Evolutionary conservation across 768 basidiomycete genomes (phyloP).

Genomic region (Hemileccinum impolitum): DNA sequence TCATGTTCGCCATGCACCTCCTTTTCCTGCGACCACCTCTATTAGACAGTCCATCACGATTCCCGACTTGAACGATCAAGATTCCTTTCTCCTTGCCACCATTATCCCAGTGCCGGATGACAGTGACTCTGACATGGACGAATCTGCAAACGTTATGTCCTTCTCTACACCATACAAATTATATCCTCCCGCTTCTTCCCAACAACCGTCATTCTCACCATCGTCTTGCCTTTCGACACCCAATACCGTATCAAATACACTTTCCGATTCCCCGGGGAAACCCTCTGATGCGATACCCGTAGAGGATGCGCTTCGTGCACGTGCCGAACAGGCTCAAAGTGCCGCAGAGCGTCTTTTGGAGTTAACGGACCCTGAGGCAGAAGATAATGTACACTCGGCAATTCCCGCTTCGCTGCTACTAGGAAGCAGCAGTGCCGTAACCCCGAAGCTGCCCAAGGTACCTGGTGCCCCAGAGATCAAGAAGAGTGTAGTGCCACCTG

Average conservation of each 20-base stretch:
- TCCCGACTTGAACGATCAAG: slow-evolving; percentile 44
- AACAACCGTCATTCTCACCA: slow-evolving; percentile 50
- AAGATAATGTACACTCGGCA: slow-evolving; percentile 46
- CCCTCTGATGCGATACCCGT: slow-evolving; percentile 49
- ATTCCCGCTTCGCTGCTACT: slow-evolving; percentile 55
- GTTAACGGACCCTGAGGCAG: slow-evolving; percentile 77
- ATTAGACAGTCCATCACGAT: slow-evolving; percentile 45
- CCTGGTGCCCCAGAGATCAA: slow-evolving; percentile 34
- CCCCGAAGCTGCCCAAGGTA: slow-evolving; percentile 38
- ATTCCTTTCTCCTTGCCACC: slow-evolving; percentile 67
- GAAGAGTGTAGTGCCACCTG: slow-evolving; percentile 39
- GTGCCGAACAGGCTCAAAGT: slow-evolving; percentile 91
- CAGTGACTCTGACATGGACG: slow-evolving; percentile 62
- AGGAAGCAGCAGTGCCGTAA: slow-evolving; percentile 35
- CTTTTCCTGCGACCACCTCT: slow-evolving; percentile 28
- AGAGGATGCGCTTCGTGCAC: slow-evolving; percentile 82
- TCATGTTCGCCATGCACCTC: slow-evolving; percentile 16
- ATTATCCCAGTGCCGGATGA: slow-evolving; percentile 74
- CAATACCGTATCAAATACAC: slow-evolving; percentile 52
- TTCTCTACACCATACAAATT: slow-evolving; percentile 67
- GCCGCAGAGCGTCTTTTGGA: slow-evolving; percentile 87
- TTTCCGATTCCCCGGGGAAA: slow-evolving; percentile 51
- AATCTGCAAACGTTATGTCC: slow-evolving; percentile 60
- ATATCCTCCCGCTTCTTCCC: slow-evolving; percentile 42
- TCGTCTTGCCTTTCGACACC: slow-evolving; percentile 49